Conservation (phyloP, 495 filamentous ascomycete species). For the Patellaria atrata region DNA sequence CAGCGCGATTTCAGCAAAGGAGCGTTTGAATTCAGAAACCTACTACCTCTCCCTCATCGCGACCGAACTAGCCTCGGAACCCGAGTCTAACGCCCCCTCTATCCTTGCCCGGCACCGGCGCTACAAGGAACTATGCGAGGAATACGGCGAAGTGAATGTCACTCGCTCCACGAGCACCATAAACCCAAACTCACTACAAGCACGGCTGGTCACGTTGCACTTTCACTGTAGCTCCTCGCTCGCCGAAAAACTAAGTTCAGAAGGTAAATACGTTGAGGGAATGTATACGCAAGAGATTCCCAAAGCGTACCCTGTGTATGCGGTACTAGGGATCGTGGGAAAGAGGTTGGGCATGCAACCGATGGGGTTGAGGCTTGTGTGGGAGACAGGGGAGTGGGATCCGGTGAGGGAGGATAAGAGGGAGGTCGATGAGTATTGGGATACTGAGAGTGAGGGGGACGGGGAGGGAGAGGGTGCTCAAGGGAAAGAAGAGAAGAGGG, state of each 20-base stretch:
- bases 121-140: constrained; percentile 56
- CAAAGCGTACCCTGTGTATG: constrained; percentile 61
- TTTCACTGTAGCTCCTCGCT: constrained; percentile 35
- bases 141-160: constrained; percentile 51
- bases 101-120: constrained; percentile 50
- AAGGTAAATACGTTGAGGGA: constrained; percentile 14
- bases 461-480: constrained; percentile 9
- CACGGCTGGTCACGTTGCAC: constrained; percentile 49
- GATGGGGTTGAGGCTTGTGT: constrained; percentile 49
- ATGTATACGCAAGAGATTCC: constrained; percentile 43
- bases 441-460: constrained; percentile 35
- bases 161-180: constrained; percentile 31
- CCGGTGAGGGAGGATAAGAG: constrained; percentile 45
- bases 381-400: constrained; percentile 78
- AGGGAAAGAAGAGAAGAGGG: constrained; percentile 37
- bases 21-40: constrained; percentile 75
- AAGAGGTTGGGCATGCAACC: constrained; percentile 52
- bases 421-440: constrained; percentile 43
- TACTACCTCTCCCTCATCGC: constrained; percentile 80
- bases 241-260: background rate
- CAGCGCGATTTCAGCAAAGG: constrained; percentile 50
- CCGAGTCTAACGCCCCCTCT: constrained; percentile 36
- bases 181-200: constrained; percentile 57
- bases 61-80: constrained; percentile 49
- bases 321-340: constrained; percentile 61